phyloP scores from a whole-genome alignment of 1,284 basidiomycete genomes.

The Blastosporella zonata region DNA sequence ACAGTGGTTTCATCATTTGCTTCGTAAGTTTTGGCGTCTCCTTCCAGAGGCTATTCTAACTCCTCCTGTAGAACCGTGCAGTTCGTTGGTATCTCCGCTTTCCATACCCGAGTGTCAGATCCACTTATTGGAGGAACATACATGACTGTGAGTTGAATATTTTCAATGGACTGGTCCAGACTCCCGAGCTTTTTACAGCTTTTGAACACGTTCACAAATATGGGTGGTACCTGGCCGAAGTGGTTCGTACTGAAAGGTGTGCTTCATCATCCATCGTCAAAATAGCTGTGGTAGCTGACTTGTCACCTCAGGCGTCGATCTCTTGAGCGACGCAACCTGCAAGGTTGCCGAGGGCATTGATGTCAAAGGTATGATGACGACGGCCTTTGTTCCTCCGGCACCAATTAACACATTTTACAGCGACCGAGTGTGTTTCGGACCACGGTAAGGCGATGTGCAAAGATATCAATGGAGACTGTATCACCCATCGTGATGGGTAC shows the following conservation, averaged over 20 bases:
- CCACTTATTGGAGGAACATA: conserved; percentile 97
- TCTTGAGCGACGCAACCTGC: conserved; percentile 82
- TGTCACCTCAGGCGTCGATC: conserved; percentile 65
- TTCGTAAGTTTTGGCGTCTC: conserved; percentile 48
- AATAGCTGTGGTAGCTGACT: neutral
- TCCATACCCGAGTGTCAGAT: conserved; percentile 97
- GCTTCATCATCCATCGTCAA: neutral
- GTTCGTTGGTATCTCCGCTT: conserved; percentile 97
- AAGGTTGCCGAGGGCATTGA: conserved; percentile 61
- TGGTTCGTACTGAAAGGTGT: conserved; percentile 87
- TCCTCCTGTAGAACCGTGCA: conserved; percentile 77
- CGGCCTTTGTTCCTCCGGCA: neutral
- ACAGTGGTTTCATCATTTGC: conserved; percentile 88
- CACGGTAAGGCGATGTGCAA: conserved; percentile 81
- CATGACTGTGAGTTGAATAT: conserved; percentile 75
- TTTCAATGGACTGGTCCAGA: conserved; percentile 5
- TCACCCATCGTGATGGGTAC: conserved; percentile 89
- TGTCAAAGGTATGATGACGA: conserved; percentile 50
- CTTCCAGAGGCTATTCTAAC: neutral
- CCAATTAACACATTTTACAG: conserved; percentile 36
- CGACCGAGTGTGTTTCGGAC: conserved; percentile 86
- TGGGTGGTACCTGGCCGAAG: conserved; percentile 98
- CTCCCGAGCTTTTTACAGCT: conserved; percentile 46
- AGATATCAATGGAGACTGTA: conserved; percentile 76
- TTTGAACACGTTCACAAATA: conserved; percentile 94